Base-by-base conservation (phyloP, 2,329 filamentous ascomycete genomes). In the Xylariaceae sp. region DNA sequence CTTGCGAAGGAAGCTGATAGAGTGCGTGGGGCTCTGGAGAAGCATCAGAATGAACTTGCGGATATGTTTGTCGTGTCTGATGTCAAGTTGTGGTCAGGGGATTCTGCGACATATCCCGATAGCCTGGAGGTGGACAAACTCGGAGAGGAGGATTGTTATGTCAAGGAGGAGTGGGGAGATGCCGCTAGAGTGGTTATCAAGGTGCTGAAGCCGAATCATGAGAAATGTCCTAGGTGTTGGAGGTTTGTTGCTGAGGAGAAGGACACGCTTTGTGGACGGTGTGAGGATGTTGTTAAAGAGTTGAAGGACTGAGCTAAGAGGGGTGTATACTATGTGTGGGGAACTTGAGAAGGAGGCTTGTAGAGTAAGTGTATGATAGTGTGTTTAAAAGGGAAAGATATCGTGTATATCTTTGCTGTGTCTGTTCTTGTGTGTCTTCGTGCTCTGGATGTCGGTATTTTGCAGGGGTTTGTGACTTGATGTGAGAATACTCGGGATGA, bases 191-290 rank as follows among this genome's bases (percentile, higher is more conserved):
- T 50, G 71, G 70, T 32, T 69, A 58, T 74, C 18, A 68, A 71
- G 56, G 74, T 77, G 18, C 57, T 76, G 44, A 75, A 80, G 49
- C 80, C 80, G 1, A 66, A 60, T 58, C 62, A 75, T 11, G 70
- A 76, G 42, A 99, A 97, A 68, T 99, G 94, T 66, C 77, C 81
- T 1, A 77, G 94, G 44, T 99, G 94, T 71, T 99, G 94, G 94
- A 82, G 87, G 54, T 95, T 89, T 67, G 77, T 87, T 19, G 84
- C 87, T n/a, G 73, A 78, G n/a, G 69, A 70, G 42, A 77, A 85
- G 58, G 82, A 87, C 15, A 67, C 72, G 36, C 71, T 95, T 15
- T 97, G 92, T 68, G 70, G 68, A 43, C 75, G 90, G 63, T 97
- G 92, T 66, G 82, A 85, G 30, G 77, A 81, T 11, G 81, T 86